These are phyloP conservation scores for Saposhnikovia divaricata DNA, from an alignment of 129 eudicot species.

Conservation along the genomic window DNA sequence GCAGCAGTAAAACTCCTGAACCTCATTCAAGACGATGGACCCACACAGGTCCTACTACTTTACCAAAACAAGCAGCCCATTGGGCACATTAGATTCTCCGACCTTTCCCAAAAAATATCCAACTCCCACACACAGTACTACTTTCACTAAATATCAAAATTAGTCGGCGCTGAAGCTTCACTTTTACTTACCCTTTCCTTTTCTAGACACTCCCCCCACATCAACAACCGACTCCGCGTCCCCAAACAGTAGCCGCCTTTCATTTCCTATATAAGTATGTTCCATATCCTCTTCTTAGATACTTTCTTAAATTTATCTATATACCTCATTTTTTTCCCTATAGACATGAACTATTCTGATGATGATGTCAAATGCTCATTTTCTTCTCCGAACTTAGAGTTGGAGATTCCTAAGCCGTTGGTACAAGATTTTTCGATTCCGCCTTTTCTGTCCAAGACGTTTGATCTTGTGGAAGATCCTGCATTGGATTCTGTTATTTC, in stretches of 20 bases:
- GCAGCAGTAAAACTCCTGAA: not conserved
- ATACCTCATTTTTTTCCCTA: not conserved
- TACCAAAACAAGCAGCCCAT: not conserved
- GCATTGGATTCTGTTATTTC: conserved; percentile 44
- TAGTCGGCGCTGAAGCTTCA: conserved; percentile 7
- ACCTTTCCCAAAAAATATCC: not conserved
- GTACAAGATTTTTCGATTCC: conserved; percentile 56
- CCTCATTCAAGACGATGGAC: not conserved
- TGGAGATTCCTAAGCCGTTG: conserved; percentile 46
- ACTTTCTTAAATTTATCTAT: not conserved
- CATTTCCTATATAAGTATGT: not conserved
- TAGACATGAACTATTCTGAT: not conserved
- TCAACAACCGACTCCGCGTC: not conserved
- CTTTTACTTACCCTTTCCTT: not conserved
- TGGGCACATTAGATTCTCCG: not conserved
- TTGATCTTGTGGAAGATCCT: conserved; percentile 62
- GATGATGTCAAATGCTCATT: not conserved
- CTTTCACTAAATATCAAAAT: not conserved
- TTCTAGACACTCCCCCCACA: not conserved
- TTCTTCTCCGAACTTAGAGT: not conserved
- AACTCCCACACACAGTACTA: not conserved
- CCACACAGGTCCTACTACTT: not conserved
- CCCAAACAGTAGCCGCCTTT: not conserved
- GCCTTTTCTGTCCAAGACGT: conserved; percentile 78
- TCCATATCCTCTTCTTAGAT: not conserved